These are phyloP conservation scores for Nakazawaea populi DNA, from an alignment of 805 yeast genomes.

Conservation along the genomic window DNA sequence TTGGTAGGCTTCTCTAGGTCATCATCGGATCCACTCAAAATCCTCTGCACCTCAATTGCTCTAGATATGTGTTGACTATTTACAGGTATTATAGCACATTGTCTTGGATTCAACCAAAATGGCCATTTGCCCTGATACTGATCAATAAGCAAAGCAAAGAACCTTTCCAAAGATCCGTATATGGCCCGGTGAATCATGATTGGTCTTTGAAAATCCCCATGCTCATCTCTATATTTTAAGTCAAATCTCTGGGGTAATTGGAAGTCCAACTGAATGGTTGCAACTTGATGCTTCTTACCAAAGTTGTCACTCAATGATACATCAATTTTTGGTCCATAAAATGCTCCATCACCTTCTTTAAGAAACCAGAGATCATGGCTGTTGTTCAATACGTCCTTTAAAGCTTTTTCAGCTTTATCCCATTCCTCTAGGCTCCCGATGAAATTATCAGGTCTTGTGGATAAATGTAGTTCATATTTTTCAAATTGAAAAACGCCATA, in stretches of 20 bases:
- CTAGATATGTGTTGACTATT: conserved; percentile 51
- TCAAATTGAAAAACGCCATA: conserved; percentile 63
- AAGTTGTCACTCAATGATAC: conserved; percentile 73
- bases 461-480: conserved; percentile 57
- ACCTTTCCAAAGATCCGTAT: conserved; percentile 90
- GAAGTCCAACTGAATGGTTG: conserved; percentile 93
- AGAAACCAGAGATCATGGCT: conserved; percentile 55
- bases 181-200: conserved; percentile 97
- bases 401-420: conserved; percentile 72
- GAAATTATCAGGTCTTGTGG: conserved; percentile 78
- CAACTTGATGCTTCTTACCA: conserved; percentile 85
- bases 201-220: conserved; percentile 55
- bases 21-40: conserved; percentile 41
- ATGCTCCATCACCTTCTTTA: conserved; percentile 94
- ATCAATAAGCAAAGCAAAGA: conserved; percentile 84
- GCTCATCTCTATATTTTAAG: conserved; percentile 55
- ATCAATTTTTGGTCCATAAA: conserved; percentile 96
- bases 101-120: conserved; percentile 93
- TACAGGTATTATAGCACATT: conserved; percentile 79
- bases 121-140: conserved; percentile 95
- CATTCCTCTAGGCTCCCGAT: conserved; percentile 77
- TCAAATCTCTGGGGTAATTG: conserved; percentile 85
- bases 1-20: conserved; percentile 39
- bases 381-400: conserved; percentile 49
- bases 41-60: conserved; percentile 41